A percentile compares a stretch with the other conserved stretches of the same genome.
These are phyloP conservation scores for Chlorophyllum brunneum DNA, from an alignment of 768 basidiomycete genomes.

Conservation along the genomic window DNA sequence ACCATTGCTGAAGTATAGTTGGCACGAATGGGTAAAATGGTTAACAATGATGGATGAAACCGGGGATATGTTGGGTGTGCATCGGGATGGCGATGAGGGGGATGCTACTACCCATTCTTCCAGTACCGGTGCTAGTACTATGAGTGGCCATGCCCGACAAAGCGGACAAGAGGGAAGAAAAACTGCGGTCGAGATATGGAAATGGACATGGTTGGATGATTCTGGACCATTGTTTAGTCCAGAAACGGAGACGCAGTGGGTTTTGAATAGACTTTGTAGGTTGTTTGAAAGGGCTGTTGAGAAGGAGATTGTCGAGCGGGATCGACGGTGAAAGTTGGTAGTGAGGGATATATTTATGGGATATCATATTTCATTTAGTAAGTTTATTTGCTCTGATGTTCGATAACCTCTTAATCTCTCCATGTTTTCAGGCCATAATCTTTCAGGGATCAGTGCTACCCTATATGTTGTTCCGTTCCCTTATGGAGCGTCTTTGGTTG, in stretches of 20 bases:
- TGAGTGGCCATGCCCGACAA: too few relatives aligned
- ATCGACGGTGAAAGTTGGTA: too few relatives aligned
- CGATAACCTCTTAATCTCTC: too few relatives aligned
- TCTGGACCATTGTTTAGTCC: conserved; percentile 35
- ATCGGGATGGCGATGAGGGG: background rate
- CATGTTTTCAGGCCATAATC: too few relatives aligned
- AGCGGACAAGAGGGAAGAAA: background rate
- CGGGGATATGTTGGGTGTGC: conserved; percentile 5
- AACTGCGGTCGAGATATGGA: conserved; percentile 15
- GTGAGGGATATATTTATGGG: too few relatives aligned
- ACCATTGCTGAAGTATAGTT: conserved; percentile 26
- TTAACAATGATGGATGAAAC: conserved; percentile 25
- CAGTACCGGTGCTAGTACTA: background rate
- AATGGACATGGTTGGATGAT: conserved; percentile 36
- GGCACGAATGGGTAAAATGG: conserved; percentile 35
- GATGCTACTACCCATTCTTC: too few relatives aligned
- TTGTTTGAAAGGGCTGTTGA: conserved; percentile 30
- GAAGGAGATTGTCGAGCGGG: too few relatives aligned
- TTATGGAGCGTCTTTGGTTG: too few relatives aligned
- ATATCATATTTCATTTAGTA: too few relatives aligned
- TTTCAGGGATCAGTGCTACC: too few relatives aligned
- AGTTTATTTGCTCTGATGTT: too few relatives aligned
- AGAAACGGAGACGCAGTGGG: conserved; percentile 34
- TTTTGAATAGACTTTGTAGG: conserved; percentile 30
- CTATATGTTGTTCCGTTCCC: too few relatives aligned